phyloP scores from a whole-genome alignment of 345 rosid species.

The Pistacia atlantica region DNA sequence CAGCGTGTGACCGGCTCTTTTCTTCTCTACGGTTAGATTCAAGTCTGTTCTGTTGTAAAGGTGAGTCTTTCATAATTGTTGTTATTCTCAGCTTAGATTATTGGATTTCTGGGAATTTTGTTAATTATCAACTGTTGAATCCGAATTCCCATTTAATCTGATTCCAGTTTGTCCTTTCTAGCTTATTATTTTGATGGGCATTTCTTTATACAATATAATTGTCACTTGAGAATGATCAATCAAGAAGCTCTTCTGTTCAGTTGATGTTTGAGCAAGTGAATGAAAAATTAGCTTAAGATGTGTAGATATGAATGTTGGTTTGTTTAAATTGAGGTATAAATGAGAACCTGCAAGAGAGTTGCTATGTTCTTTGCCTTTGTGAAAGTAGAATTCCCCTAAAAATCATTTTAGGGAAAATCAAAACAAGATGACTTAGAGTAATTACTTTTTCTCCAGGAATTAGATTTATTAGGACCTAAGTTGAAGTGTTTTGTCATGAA shows the following conservation, averaged over 20 bases:
- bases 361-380: neutral
- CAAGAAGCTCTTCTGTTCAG: neutral
- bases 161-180: neutral
- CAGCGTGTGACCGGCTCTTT: neutral
- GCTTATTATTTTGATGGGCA: neutral
- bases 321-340: neutral
- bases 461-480: too few species aligned
- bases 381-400: neutral
- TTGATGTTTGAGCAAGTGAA: neutral
- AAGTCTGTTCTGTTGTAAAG: neutral
- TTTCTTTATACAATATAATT: neutral
- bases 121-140: neutral
- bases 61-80: neutral
- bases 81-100: too few species aligned
- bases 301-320: neutral
- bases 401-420: neutral
- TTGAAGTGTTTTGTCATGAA: too few species aligned
- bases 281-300: neutral
- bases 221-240: neutral
- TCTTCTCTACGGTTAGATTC: neutral
- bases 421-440: neutral
- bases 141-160: neutral
- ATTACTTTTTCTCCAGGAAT: neutral
- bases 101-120: conserved; percentile 2
- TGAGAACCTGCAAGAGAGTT: neutral